These are phyloP conservation scores for Nakazawaea laoshanensis DNA, from an alignment of 805 yeast species.

Conservation along the genomic window DNA sequence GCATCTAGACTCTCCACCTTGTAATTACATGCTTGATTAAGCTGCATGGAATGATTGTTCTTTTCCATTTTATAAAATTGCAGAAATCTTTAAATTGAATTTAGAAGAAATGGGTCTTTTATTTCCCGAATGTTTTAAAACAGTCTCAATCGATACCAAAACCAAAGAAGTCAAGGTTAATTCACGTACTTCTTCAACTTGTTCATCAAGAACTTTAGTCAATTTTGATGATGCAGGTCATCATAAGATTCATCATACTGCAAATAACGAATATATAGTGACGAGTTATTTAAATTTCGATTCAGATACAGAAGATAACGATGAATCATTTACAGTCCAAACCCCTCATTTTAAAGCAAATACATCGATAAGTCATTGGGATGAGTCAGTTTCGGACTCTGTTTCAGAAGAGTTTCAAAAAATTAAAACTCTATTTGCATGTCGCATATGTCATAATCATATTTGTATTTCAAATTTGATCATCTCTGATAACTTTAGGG, in stretches of 20 bases:
- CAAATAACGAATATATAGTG: conserved; percentile 6
- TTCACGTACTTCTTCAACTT: conserved; percentile 7
- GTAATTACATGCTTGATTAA: no score
- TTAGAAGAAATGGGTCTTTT: conserved; percentile 19
- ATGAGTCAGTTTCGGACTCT: background rate
- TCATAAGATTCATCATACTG: conserved; percentile 12
- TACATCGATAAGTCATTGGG: background rate
- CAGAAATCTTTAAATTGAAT: background rate
- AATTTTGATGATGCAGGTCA: conserved; percentile 12
- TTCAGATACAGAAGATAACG: conserved; percentile 9
- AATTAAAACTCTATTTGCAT: conserved; percentile 11
- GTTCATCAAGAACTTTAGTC: conserved; percentile 13
- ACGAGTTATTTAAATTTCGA: conserved; percentile 9
- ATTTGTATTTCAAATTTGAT: conserved; percentile 19
- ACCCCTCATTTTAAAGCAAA: background rate
- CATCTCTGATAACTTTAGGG: conserved; percentile 35
- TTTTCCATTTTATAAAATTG: no score
- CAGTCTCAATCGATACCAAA: conserved; percentile 9
- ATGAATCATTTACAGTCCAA: background rate
- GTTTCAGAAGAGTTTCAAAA: background rate
- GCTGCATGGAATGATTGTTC: no score
- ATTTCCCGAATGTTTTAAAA: conserved; percentile 20
- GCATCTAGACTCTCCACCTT: no score
- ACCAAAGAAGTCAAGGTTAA: background rate
- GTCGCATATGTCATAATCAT: conserved; percentile 21